A percentile compares a stretch with the other conserved stretches of the same genome.
phyloP scores from a whole-genome alignment of 1,139 yeast genomes.

The Yamadazyma diddensiae region DNA sequence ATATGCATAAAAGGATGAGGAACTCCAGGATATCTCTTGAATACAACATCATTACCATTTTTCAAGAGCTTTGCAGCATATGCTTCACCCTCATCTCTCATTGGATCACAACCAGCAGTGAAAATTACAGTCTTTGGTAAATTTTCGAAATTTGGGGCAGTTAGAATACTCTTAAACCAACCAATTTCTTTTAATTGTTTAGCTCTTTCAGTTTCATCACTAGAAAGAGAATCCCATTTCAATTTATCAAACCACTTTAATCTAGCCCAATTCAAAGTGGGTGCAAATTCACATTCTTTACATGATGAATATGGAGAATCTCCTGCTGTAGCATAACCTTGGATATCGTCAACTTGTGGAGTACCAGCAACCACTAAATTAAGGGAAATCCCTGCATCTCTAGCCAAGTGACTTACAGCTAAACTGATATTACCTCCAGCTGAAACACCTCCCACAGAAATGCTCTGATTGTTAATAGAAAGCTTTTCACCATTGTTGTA shows the following conservation, averaged over 20 bases:
- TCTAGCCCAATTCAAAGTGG: conserved; percentile 27
- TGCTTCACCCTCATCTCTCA: conserved; percentile 43
- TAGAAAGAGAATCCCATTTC: conserved; percentile 21
- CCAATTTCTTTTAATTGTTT: conserved; percentile 38
- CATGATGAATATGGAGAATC: conserved; percentile 33
- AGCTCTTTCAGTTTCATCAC: conserved; percentile 39
- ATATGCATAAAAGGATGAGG: conserved; percentile 51
- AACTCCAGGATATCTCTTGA: conserved; percentile 41
- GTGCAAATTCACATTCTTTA: conserved; percentile 39
- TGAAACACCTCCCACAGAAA: conserved; percentile 47
- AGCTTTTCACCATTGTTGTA: conserved; percentile 19
- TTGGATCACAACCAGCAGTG: conserved; percentile 47
- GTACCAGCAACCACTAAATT: conserved; percentile 26
- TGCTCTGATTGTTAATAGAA: conserved; percentile 26
- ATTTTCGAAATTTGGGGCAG: conserved; percentile 42
- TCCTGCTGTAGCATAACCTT: conserved; percentile 26
- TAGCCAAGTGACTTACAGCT: conserved; percentile 36
- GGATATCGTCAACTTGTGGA: conserved; percentile 36
- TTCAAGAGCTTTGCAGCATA: conserved; percentile 36
- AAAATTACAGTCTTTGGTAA: conserved; percentile 42
- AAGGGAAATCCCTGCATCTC: conserved; percentile 15
- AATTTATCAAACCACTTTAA: conserved; percentile 25
- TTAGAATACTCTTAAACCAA: conserved; percentile 34
- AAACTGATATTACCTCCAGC: conserved; percentile 49
- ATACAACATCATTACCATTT: conserved; percentile 34